Conservation (phyloP, 108 stramenopile genomes). For the Cylindrotheca closterium region DNA sequence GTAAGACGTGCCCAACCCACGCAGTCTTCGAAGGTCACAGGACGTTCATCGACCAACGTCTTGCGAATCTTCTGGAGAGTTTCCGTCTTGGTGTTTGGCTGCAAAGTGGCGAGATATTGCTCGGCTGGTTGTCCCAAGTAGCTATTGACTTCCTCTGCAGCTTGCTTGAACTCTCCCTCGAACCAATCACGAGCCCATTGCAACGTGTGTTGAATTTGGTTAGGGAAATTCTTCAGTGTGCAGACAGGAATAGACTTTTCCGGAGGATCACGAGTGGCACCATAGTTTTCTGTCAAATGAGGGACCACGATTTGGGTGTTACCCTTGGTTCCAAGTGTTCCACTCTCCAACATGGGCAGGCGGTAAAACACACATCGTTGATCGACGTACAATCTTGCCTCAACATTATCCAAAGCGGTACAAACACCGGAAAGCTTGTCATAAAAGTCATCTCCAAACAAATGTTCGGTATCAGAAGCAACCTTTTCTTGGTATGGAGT, state of each 20-base stretch:
- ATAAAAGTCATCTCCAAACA: slow-evolving; percentile 98
- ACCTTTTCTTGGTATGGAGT: slow-evolving; percentile 91
- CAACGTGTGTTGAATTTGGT: slow-evolving; percentile 97
- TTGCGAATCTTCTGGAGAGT: slow-evolving; percentile 76
- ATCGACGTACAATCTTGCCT: slow-evolving; percentile 98
- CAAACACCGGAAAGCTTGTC: slow-evolving; percentile 92
- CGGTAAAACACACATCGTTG: slow-evolving; percentile 95
- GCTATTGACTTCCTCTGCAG: slow-evolving; percentile 91
- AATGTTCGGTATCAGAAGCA: slow-evolving; percentile 90
- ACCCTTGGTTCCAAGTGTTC: slow-evolving; percentile 98
- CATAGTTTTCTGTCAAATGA: slow-evolving; percentile 96
- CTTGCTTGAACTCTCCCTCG: slow-evolving; percentile 96
- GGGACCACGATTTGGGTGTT: slow-evolving; percentile 98
- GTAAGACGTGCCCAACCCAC: slow-evolving; percentile 92
- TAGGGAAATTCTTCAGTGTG: slow-evolving; percentile 99
- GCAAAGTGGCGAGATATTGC: slow-evolving; percentile 69
- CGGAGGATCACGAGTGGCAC: slow-evolving; percentile 96
- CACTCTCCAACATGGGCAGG: slow-evolving; percentile 97
- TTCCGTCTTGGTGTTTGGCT: slow-evolving; percentile 92
- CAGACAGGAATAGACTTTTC: slow-evolving; percentile 99
- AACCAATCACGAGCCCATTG: slow-evolving; percentile 99
- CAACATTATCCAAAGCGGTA: slow-evolving; percentile 98
- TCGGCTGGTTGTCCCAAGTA: slow-evolving; percentile 85
- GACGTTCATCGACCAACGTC: slow-evolving; percentile 87
- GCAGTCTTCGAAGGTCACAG: slow-evolving; percentile 91